These are phyloP conservation scores for Crithidia bombi DNA, from an alignment of 208 protist species.

Conservation along the genomic window DNA sequence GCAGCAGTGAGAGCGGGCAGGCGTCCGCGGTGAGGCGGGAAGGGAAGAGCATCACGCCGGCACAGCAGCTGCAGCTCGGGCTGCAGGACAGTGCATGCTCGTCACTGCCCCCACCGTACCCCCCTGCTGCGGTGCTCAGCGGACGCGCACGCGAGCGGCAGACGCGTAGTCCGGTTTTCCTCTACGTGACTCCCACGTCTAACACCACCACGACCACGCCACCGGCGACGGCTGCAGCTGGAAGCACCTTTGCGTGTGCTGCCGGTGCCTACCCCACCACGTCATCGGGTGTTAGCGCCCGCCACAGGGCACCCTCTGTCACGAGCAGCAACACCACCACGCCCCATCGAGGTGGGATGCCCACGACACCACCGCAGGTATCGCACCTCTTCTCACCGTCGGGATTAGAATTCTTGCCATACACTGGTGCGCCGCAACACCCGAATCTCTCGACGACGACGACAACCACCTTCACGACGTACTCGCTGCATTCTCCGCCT, in stretches of 20 bases:
- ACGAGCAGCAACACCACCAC: too few species aligned
- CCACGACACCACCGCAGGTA: too few species aligned
- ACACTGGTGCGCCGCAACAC: background rate
- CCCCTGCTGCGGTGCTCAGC: background rate
- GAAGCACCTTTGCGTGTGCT: too few species aligned
- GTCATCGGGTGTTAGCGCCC: too few species aligned
- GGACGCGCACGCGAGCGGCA: background rate
- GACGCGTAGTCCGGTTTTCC: background rate
- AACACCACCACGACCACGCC: background rate
- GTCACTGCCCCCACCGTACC: constrained; percentile 10
- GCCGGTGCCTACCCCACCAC: too few species aligned
- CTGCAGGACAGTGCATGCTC: background rate
- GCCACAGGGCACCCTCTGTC: too few species aligned
- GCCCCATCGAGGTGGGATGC: too few species aligned
- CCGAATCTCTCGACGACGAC: background rate
- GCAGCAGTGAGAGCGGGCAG: background rate
- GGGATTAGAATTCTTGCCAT: too few species aligned
- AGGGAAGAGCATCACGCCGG: background rate
- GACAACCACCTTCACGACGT: constrained; percentile 4
- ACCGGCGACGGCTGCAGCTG: background rate
- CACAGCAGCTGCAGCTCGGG: background rate
- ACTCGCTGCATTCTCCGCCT: constrained; percentile 5
- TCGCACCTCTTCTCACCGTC: too few species aligned
- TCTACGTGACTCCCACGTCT: background rate
- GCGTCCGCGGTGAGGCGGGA: background rate